Conservation (phyloP, 75 land plant genomes). For the Larix kaempferi region DNA sequence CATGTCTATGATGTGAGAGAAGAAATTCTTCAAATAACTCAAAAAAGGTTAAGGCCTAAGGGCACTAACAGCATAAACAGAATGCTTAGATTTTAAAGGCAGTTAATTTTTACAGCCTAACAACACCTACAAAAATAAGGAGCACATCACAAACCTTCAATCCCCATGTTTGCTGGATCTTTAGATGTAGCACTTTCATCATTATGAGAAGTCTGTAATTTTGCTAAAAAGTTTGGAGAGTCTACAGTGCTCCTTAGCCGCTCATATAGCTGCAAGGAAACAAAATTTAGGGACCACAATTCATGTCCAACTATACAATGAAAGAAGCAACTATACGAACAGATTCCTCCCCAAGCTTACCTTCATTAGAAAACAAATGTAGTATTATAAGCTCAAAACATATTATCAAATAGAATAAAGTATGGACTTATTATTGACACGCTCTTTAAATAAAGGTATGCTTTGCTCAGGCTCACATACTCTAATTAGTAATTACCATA, state of each 20-base stretch:
- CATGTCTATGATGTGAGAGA: not conserved
- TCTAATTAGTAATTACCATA: not conserved
- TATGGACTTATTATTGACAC: not conserved
- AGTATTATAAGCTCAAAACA: not conserved
- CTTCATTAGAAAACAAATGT: too few relatives aligned
- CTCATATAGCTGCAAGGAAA: conserved; percentile 46
- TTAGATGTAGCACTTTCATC: conserved; percentile 5
- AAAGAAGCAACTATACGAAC: too few relatives aligned
- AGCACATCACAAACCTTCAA: conserved; percentile 9
- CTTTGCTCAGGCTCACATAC: not conserved
- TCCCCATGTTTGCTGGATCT: conserved; percentile 32
- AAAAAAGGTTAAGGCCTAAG: not conserved
- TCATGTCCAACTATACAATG: not conserved
- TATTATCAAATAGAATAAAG: not conserved
- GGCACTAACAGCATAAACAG: not conserved
- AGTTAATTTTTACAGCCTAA: conserved; percentile 2
- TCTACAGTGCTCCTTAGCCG: conserved; percentile 47
- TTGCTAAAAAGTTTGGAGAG: conserved; percentile 36
- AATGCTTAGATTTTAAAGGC: not conserved
- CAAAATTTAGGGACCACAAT: not conserved
- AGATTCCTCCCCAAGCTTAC: too few relatives aligned
- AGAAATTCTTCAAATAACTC: not conserved
- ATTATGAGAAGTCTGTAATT: conserved; percentile 32
- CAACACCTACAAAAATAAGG: conserved; percentile 13
- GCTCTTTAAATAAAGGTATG: not conserved